These are phyloP conservation scores for Babesia divergens DNA, from an alignment of 169 alveolate genomes.

Conservation along the genomic window DNA sequence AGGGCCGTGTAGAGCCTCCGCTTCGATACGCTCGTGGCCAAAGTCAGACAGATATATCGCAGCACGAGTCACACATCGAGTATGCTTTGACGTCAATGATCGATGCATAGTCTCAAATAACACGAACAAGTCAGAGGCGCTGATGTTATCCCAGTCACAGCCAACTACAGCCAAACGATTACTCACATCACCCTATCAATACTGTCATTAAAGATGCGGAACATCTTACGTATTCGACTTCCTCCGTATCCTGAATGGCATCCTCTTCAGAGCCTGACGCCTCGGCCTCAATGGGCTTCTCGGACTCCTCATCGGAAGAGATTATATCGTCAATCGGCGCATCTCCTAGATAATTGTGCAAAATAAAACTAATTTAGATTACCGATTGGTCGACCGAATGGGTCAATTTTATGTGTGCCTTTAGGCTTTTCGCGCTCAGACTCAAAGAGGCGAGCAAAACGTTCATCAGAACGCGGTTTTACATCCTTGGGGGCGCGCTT, in stretches of 20 bases:
- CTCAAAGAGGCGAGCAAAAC: conserved; percentile 47
- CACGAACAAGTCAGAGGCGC: conserved; percentile 90
- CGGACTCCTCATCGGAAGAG: conserved; percentile 52
- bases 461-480: conserved; percentile 23
- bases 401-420: conserved; percentile 50
- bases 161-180: conserved; percentile 93
- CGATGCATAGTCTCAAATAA: conserved; percentile 85
- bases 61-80: conserved; percentile 82
- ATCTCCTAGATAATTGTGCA: conserved; percentile 7
- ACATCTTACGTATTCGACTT: conserved; percentile 45
- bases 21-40: conserved; percentile 89
- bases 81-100: conserved; percentile 73
- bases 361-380: not conserved
- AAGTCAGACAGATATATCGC: conserved; percentile 90
- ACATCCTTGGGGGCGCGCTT: conserved; percentile 29
- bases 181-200: conserved; percentile 79
- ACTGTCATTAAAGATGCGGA: conserved; percentile 12
- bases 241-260: conserved; percentile 42
- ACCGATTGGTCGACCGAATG: conserved; percentile 70
- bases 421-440: conserved; percentile 13
- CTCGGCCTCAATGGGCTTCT: conserved; percentile 13
- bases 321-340: conserved; percentile 24
- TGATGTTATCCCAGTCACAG: conserved; percentile 94
- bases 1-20: conserved; percentile 91
- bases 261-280: not conserved